These are phyloP conservation scores for Backusella sp. DNA, from an alignment of 192 early-diverging fungal species.

Conservation along the genomic window DNA sequence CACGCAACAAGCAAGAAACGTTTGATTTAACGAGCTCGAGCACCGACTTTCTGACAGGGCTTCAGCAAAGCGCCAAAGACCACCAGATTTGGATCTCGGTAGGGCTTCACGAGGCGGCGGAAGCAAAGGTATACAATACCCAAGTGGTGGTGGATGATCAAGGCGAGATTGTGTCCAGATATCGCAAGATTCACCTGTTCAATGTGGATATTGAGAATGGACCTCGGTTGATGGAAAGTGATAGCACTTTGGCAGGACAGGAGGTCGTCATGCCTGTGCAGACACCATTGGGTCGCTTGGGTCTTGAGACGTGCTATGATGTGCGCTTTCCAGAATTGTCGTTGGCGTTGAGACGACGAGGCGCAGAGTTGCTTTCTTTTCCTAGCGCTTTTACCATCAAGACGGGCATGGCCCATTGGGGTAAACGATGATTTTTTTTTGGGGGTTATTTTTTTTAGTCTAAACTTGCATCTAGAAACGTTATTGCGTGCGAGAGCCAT, in stretches of 20 bases:
- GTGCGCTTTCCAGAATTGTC: slow-evolving; percentile 77
- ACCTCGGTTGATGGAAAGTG: slow-evolving; percentile 50
- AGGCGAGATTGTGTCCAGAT: slow-evolving; percentile 54
- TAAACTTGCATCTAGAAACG: slow-evolving; percentile 40
- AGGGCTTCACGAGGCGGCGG: slow-evolving; percentile 71
- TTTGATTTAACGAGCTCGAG: slow-evolving; percentile 46
- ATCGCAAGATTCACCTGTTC: slow-evolving; percentile 83
- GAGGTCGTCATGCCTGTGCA: slow-evolving; percentile 34
- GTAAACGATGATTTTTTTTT: slow-evolving; percentile 18
- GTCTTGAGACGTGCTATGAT: slow-evolving; percentile 77
- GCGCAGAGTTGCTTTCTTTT: slow-evolving; percentile 74
- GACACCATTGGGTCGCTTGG: slow-evolving; percentile 60
- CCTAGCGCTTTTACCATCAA: slow-evolving; percentile 81
- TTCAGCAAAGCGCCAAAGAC: slow-evolving; percentile 59
- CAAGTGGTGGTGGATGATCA: slow-evolving; percentile 63
- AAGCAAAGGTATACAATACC: slow-evolving; percentile 57
- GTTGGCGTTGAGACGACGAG: slow-evolving; percentile 47
- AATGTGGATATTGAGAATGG: slow-evolving; percentile 62
- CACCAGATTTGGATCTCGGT: slow-evolving; percentile 69
- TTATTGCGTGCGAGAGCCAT: slow-evolving; percentile 80
- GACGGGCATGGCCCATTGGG: slow-evolving; percentile 86
- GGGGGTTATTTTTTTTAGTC: not conserved
- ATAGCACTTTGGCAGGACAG: slow-evolving; percentile 37
- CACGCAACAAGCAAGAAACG: slow-evolving; percentile 50
- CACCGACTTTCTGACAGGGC: slow-evolving; percentile 54